These are phyloP conservation scores for Calonectria henricotiae DNA, from an alignment of 2,329 filamentous ascomycete genomes.

Conservation along the genomic window DNA sequence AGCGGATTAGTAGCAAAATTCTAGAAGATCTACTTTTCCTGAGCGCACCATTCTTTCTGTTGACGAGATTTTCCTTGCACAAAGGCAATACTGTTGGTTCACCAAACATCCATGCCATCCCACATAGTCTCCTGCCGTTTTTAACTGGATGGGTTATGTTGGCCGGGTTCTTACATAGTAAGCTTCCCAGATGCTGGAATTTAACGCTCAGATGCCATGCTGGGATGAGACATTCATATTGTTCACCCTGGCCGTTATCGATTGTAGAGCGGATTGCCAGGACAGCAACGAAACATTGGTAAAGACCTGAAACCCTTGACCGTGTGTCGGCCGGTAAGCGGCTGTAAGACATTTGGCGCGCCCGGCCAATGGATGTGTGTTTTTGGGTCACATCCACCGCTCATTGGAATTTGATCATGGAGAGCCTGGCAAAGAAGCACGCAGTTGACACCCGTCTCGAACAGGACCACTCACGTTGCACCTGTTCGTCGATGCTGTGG, in stretches of 20 bases:
- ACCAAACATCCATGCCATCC: not conserved
- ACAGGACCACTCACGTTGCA: not conserved
- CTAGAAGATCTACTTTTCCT: not conserved
- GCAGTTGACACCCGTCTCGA: not conserved
- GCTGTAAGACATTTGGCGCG: not conserved
- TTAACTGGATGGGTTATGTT: not conserved
- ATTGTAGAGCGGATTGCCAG: not conserved
- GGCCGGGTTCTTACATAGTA: not conserved
- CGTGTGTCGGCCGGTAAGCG: conserved; percentile 13
- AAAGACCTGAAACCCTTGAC: not conserved
- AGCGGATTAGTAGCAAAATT: not conserved
- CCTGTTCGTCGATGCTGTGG: not conserved
- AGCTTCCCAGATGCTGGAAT: not conserved
- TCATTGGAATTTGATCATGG: not conserved
- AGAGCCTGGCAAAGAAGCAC: not conserved
- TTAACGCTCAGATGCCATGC: not conserved
- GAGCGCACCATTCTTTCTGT: not conserved
- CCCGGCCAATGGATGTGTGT: not conserved
- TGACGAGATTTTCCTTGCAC: not conserved
- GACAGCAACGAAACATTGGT: conserved; percentile 6
- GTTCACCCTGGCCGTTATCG: not conserved
- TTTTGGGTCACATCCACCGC: not conserved
- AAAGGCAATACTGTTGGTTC: not conserved
- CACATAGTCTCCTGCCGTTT: not conserved
- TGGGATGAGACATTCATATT: not conserved